Evolutionary conservation across 129 eudicot species (phyloP).

Genomic region (Gnaphalium uliginosum): DNA sequence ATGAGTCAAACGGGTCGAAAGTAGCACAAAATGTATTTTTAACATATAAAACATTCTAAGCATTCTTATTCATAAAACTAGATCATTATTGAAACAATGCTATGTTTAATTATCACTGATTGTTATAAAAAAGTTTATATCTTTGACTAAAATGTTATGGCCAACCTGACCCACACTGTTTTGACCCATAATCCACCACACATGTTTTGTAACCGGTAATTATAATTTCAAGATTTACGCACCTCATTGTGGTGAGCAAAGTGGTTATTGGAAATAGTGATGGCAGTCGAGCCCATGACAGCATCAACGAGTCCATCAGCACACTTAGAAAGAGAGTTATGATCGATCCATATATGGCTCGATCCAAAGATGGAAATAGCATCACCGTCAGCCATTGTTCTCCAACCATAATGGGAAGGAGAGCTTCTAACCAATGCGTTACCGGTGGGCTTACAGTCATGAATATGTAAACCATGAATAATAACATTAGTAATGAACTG

Average conservation of each 20-base stretch:
- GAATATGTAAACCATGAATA: conserved; percentile 89
- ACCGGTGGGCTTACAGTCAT: conserved; percentile 89
- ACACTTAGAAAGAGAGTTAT: conserved; percentile 82
- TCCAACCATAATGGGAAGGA: conserved; percentile 82
- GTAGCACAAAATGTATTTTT: background rate
- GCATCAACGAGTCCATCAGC: conserved; percentile 96
- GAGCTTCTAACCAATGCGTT: conserved; percentile 97
- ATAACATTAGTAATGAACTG: conserved; percentile 84
- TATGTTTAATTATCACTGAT: background rate
- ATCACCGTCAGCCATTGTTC: conserved; percentile 97
- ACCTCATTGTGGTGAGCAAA: conserved; percentile 93
- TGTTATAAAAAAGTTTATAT: background rate
- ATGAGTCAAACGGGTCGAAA: background rate
- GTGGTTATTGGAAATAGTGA: conserved; percentile 86
- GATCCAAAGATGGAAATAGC: conserved; percentile 82
- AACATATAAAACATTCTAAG: background rate
- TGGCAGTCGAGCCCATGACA: conserved; percentile 92
- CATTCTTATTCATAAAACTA: background rate
- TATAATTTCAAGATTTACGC: conserved; percentile 2
- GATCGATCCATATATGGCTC: conserved; percentile 92
- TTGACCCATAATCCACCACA: background rate
- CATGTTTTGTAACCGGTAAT: background rate
- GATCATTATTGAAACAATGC: background rate
- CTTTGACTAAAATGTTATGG: background rate
- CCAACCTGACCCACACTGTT: background rate